These are phyloP conservation scores for Ophiostoma piceae DNA, from an alignment of 2,329 filamentous ascomycete species.

Conservation along the genomic window DNA sequence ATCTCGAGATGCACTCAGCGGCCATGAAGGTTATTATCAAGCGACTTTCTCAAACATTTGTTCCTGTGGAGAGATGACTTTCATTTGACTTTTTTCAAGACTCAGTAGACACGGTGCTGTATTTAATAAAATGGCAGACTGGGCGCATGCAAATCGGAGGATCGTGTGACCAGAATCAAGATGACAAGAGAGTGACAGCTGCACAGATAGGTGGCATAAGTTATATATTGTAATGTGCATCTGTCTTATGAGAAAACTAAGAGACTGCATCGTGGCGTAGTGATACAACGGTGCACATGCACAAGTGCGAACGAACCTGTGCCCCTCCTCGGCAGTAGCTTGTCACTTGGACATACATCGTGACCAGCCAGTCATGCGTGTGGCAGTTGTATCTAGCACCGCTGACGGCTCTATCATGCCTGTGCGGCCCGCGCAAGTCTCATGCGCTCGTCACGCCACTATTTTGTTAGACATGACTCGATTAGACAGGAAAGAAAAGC, in stretches of 20 bases:
- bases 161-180: not conserved
- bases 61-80: no score
- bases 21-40: not conserved
- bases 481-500: not conserved
- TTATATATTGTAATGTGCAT: not conserved
- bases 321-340: not conserved
- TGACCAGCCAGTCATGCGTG: not conserved
- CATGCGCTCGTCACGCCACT: conserved; percentile 28
- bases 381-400: not conserved
- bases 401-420: not conserved
- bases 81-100: no score
- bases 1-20: not conserved
- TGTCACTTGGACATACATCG: not conserved
- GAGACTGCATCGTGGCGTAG: not conserved
- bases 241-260: not conserved
- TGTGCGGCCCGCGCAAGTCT: conserved; percentile 18
- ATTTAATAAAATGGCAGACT: not conserved
- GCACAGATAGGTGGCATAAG: not conserved
- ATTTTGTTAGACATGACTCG: not conserved
- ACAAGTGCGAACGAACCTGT: not conserved
- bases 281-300: not conserved
- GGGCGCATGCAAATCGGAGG: not conserved
- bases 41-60: not conserved
- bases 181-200: no score
- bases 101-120: not conserved